A percentile compares a stretch with the other conserved stretches of the same genome.
Evolutionary conservation across 2,329 filamentous ascomycete genomes (phyloP).

Genomic region (Didymella glomerata): DNA sequence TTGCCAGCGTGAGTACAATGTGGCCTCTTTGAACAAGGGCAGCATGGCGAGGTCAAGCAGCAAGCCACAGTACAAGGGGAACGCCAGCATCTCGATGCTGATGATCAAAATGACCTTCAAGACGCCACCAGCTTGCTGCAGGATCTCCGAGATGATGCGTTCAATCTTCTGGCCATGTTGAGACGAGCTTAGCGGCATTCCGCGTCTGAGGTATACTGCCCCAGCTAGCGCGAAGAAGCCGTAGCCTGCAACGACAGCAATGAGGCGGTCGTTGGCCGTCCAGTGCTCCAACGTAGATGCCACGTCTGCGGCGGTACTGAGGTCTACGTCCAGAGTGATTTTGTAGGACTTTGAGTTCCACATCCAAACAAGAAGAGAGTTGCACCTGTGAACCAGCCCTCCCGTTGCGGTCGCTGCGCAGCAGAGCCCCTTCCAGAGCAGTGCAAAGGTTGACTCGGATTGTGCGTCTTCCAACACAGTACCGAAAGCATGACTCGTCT

Average conservation of each 20-base stretch:
- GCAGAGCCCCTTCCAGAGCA: slow-evolving; percentile 29
- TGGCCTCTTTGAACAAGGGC: slow-evolving; percentile 85
- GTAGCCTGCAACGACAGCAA: slow-evolving; percentile 85
- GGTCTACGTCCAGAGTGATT: slow-evolving; percentile 46
- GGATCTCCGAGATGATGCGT: slow-evolving; percentile 78
- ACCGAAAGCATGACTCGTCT: slow-evolving; percentile 38
- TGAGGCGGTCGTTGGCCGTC: slow-evolving; percentile 64
- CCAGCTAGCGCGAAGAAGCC: slow-evolving; percentile 76
- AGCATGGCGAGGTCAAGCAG: slow-evolving; percentile 88
- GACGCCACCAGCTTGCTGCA: slow-evolving; percentile 94
- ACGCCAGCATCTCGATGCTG: slow-evolving; percentile 98
- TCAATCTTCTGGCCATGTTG: slow-evolving; percentile 68
- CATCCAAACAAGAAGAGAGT: slow-evolving; percentile 35
- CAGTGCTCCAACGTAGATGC: slow-evolving; percentile 48
- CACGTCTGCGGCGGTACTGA: slow-evolving; percentile 37
- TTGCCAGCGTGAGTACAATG: slow-evolving; percentile 75
- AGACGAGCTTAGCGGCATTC: slow-evolving; percentile 70
- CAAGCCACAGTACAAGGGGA: slow-evolving; percentile 93
- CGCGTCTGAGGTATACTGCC: slow-evolving; percentile 79
- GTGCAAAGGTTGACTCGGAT: slow-evolving; percentile 29
- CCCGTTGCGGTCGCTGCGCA: slow-evolving; percentile 27
- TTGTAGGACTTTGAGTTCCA: slow-evolving; percentile 50
- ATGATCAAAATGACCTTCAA: slow-evolving; percentile 99
- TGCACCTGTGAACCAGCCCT: slow-evolving; percentile 23
- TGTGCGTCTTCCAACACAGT: slow-evolving; percentile 39